Evolutionary conservation across 805 yeast species (phyloP).

Genomic region (Monosporozyma solicola): DNA sequence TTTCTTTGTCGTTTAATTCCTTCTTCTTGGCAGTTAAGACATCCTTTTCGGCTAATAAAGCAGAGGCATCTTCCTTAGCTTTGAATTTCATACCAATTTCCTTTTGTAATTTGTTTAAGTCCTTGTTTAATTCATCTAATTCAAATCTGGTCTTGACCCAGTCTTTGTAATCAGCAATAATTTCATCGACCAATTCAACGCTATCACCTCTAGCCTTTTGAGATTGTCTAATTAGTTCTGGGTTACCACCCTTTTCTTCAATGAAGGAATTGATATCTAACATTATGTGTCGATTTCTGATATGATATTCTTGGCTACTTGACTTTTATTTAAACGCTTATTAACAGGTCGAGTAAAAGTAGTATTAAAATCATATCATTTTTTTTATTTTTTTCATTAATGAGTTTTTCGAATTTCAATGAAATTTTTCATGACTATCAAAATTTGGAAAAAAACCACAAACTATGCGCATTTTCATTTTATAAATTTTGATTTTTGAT

Average conservation of each 20-base stretch:
- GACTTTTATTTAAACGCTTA: background rate
- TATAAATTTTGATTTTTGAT: too few species aligned
- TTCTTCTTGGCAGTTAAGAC: constrained; percentile 62
- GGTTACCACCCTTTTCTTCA: constrained; percentile 95
- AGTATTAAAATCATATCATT: background rate
- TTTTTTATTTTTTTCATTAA: background rate
- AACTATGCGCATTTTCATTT: too few species aligned
- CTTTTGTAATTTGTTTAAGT: constrained; percentile 82
- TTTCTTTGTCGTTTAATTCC: constrained; percentile 56
- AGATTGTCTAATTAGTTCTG: constrained; percentile 76
- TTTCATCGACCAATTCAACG: constrained; percentile 93
- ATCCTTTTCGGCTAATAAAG: constrained; percentile 74
- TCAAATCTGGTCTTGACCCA: constrained; percentile 90
- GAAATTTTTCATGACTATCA: too few species aligned
- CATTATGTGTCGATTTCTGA: constrained; percentile 38
- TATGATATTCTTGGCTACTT: too few species aligned
- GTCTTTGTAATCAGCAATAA: constrained; percentile 78
- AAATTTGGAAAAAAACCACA: too few species aligned
- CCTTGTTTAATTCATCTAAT: constrained; percentile 83
- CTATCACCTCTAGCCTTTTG: constrained; percentile 92
- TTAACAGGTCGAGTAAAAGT: background rate
- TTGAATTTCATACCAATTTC: constrained; percentile 88
- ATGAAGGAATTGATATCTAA: constrained; percentile 87
- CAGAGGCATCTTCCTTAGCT: constrained; percentile 89
- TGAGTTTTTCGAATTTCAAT: background rate